These are phyloP conservation scores for Syzygium oleosum DNA, from an alignment of 345 rosid species.

Conservation along the genomic window DNA sequence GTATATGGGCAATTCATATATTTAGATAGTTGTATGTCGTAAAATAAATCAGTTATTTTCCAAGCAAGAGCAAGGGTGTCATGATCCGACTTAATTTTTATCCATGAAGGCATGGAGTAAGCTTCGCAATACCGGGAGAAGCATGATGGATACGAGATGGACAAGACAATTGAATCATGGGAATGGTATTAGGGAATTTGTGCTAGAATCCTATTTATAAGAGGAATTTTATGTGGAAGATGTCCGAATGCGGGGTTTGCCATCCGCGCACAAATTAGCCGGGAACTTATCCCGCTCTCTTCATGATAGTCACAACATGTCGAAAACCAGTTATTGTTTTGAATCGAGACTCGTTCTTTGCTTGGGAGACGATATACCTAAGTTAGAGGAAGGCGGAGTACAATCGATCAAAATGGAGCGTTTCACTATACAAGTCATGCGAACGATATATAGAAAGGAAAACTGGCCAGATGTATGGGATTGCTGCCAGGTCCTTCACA, in stretches of 20 bases:
- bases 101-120: background rate
- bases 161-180: background rate
- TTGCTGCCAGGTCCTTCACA: too few relatives aligned
- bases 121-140: background rate
- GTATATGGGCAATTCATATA: too few relatives aligned
- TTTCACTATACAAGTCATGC: too few relatives aligned
- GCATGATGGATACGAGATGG: background rate
- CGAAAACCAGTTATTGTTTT: background rate
- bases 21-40: too few relatives aligned
- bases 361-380: background rate
- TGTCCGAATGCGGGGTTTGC: background rate
- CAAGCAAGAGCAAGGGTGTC: too few relatives aligned
- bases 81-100: background rate
- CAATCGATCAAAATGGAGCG: too few relatives aligned
- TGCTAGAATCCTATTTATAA: background rate
- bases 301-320: accelerated
- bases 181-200: background rate
- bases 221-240: background rate
- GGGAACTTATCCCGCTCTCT: background rate
- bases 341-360: background rate
- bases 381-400: background rate
- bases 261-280: background rate
- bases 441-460: background rate
- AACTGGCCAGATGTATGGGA: background rate
- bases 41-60: too few relatives aligned